These are phyloP conservation scores for Sclerotinia minor DNA, from an alignment of 2,329 filamentous ascomycete genomes.

Conservation along the genomic window DNA sequence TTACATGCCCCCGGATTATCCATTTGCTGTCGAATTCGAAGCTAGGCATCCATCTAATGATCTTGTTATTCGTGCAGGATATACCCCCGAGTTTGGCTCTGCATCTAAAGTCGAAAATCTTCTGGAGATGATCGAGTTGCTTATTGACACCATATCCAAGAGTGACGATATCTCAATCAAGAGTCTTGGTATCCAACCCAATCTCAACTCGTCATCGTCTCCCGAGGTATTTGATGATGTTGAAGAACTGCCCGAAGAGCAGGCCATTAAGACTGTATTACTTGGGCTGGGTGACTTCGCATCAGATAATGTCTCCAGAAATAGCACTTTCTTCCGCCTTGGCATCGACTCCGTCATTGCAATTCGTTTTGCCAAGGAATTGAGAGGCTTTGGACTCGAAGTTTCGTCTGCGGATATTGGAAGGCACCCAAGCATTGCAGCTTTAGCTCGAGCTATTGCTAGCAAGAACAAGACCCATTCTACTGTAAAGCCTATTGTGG, in stretches of 20 bases:
- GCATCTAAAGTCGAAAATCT: background rate
- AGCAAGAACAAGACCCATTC: background rate
- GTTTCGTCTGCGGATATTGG: slow-evolving; percentile 48
- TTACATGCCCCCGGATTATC: slow-evolving; percentile 15
- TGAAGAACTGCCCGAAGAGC: slow-evolving; percentile 3
- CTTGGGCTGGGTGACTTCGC: background rate
- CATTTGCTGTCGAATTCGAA: slow-evolving; percentile 18
- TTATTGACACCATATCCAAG: slow-evolving; percentile 2
- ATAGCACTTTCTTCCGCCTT: slow-evolving; percentile 42
- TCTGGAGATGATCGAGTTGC: slow-evolving; percentile 7
- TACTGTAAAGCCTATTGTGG: background rate
- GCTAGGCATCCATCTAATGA: slow-evolving; percentile 4
- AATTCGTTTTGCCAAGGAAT: slow-evolving; percentile 48
- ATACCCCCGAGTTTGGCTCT: slow-evolving; percentile 1
- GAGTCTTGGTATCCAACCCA: slow-evolving; percentile 7
- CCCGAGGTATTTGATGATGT: background rate
- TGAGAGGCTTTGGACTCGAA: slow-evolving; percentile 34
- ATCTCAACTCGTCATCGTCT: background rate
- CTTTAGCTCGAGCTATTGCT: slow-evolving; percentile 41
- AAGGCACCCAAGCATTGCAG: slow-evolving; percentile 44
- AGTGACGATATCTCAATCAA: slow-evolving; percentile 5
- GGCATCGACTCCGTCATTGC: slow-evolving; percentile 42
- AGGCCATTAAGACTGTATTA: background rate
- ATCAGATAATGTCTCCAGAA: background rate
- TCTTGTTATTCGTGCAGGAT: slow-evolving; percentile 2